These are phyloP conservation scores for Malus hybrid DNA, from an alignment of 331 rosid genomes.

Conservation along the genomic window DNA sequence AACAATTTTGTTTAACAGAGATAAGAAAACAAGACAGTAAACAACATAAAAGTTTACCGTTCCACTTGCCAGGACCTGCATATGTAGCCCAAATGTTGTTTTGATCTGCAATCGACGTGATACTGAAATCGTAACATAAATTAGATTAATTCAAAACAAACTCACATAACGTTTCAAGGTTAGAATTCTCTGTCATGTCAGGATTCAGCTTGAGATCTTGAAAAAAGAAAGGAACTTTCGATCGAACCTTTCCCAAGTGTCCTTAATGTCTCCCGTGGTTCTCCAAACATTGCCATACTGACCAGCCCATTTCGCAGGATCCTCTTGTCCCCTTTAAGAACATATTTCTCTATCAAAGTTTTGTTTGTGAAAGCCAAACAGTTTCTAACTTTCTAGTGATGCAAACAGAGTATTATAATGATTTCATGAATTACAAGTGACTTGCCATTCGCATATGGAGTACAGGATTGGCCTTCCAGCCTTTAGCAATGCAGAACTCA, in stretches of 20 bases:
- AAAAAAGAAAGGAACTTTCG: not conserved
- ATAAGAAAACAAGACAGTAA: not conserved
- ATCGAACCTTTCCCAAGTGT: slow-evolving; percentile 16
- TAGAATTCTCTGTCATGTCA: not conserved
- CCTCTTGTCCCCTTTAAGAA: slow-evolving; percentile 15
- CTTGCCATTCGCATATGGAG: slow-evolving; percentile 20
- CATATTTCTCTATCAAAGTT: not conserved
- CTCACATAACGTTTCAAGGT: not conserved
- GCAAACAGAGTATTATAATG: not conserved
- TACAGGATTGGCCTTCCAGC: slow-evolving; percentile 14
- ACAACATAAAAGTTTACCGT: not conserved
- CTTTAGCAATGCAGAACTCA: slow-evolving; percentile 15
- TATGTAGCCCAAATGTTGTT: slow-evolving; percentile 16
- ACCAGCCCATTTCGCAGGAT: slow-evolving; percentile 21
- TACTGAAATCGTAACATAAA: not conserved
- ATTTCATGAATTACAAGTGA: not conserved
- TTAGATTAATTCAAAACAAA: not conserved
- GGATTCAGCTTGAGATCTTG: not conserved
- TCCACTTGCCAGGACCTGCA: slow-evolving; percentile 23
- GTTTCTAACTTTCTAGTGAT: no score
- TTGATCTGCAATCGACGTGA: slow-evolving; percentile 17
- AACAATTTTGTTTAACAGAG: not conserved
- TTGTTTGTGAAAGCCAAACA: no score
- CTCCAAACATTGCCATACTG: slow-evolving; percentile 15
- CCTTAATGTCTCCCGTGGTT: slow-evolving; percentile 19